phyloP scores from a whole-genome alignment of 352 stramenopile species.

The Thalassiosira hispida region DNA sequence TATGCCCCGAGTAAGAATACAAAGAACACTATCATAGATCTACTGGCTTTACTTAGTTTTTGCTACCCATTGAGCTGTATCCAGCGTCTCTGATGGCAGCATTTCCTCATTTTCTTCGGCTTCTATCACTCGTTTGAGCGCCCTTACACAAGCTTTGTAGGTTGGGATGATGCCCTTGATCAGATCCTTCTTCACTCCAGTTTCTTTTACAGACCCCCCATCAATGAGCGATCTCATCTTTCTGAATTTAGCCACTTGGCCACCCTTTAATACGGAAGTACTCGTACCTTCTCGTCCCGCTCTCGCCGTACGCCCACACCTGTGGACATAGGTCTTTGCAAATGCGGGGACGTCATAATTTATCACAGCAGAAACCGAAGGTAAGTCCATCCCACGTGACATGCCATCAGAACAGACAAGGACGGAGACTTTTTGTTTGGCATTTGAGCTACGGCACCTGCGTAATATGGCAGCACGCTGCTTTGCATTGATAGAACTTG shows the following conservation, averaged over 20 bases:
- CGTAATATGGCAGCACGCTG: slow-evolving; percentile 71
- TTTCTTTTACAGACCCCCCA: slow-evolving; percentile 38
- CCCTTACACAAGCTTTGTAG: slow-evolving; percentile 68
- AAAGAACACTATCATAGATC: no score
- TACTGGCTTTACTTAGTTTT: slow-evolving; percentile 26
- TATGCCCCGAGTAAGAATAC: no score
- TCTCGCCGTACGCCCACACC: slow-evolving; percentile 97
- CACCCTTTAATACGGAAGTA: slow-evolving; percentile 86
- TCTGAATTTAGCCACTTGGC: slow-evolving; percentile 70
- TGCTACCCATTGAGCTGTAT: slow-evolving; percentile 31
- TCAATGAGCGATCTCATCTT: slow-evolving; percentile 72
- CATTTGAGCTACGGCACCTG: slow-evolving; percentile 59
- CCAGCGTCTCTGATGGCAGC: slow-evolving; percentile 31
- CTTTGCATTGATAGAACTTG: slow-evolving; percentile 68
- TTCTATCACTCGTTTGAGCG: slow-evolving; percentile 66
- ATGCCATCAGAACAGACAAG: slow-evolving; percentile 84
- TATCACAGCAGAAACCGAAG: slow-evolving; percentile 94
- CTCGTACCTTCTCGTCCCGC: slow-evolving; percentile 91
- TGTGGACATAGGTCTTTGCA: slow-evolving; percentile 98
- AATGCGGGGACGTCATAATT: slow-evolving; percentile 99
- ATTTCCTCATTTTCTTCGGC: slow-evolving; percentile 72
- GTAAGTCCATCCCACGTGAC: slow-evolving; percentile 94
- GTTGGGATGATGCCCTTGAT: slow-evolving; percentile 55
- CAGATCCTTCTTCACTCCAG: slow-evolving; percentile 67
- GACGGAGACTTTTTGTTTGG: slow-evolving; percentile 52